Percentiles rank a stretch among this genome's conserved stretches.
Evolutionary conservation across 345 rosid species (phyloP).

Genomic region (Punica granatum): DNA sequence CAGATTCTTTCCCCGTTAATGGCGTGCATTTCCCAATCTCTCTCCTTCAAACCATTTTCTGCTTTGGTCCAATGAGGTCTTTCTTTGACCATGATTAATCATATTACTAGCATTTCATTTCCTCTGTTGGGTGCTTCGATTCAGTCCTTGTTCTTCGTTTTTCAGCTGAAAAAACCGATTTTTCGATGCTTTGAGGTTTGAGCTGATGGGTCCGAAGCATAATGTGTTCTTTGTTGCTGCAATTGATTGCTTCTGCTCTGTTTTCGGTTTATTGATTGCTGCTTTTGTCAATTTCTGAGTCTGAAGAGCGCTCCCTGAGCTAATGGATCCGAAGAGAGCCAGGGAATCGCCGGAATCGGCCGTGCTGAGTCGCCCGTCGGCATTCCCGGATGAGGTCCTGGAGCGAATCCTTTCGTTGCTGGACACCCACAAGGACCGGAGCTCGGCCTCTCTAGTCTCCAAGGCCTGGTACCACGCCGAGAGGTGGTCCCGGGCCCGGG

Average conservation of each 20-base stretch:
- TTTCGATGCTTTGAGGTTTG: background rate
- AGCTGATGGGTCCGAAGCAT: constrained; percentile 1
- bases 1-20: background rate
- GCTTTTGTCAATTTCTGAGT: background rate
- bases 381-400: constrained; percentile 58
- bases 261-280: background rate
- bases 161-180: background rate
- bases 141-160: background rate
- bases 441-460: constrained; percentile 54
- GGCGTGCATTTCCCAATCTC: background rate
- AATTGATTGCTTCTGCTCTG: background rate
- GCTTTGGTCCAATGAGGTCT: too few species aligned
- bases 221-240: background rate
- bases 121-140: background rate
- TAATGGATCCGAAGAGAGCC: constrained; percentile 23
- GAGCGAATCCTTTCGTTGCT: constrained; percentile 45
- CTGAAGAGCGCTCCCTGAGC: background rate
- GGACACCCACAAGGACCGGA: constrained; percentile 44
- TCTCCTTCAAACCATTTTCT: background rate
- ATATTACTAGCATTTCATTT: background rate
- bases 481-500: constrained; percentile 47
- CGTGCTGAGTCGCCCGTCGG: constrained; percentile 18
- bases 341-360: constrained; percentile 18
- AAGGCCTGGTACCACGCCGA: constrained; percentile 63
- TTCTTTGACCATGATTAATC: too few species aligned